Conservation (phyloP, 306 rosid genomes). For the Dalbergia oliveri region DNA sequence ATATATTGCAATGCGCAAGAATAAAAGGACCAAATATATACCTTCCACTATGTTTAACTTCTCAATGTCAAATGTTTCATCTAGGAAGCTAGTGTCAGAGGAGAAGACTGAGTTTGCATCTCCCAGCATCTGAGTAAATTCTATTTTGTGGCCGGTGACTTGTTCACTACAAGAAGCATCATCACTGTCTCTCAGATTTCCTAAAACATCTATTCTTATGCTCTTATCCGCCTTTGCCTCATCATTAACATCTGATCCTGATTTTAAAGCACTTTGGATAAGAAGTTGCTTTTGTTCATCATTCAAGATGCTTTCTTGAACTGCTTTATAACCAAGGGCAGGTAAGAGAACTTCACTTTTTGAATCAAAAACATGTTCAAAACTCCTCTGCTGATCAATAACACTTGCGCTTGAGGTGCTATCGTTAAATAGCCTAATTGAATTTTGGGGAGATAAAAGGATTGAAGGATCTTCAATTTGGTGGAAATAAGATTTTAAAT, state of each 20-base stretch:
- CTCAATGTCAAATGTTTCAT: constrained; percentile 53
- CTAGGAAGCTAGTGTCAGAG: constrained; percentile 55
- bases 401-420: constrained; percentile 20
- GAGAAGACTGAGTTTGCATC: constrained; percentile 50
- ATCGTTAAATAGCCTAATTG: constrained; percentile 37
- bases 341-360: constrained; percentile 34
- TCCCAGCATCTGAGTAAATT: constrained; percentile 19
- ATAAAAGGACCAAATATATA: constrained; percentile 31
- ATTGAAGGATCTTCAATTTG: constrained; percentile 54
- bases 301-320: constrained; percentile 43
- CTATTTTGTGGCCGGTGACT: constrained; percentile 40
- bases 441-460: constrained; percentile 43
- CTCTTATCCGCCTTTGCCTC: constrained; percentile 38
- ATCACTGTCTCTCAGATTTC: constrained; percentile 21
- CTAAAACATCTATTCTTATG: constrained; percentile 45
- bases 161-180: constrained; percentile 22
- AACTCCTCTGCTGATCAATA: constrained; percentile 37
- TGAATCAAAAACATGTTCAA: constrained; percentile 35
- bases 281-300: constrained; percentile 35
- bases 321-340: constrained; percentile 15
- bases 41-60: constrained; percentile 47
- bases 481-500: constrained; percentile 54
- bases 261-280: constrained; percentile 35
- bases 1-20: neutral
- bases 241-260: constrained; percentile 42